Evolutionary conservation across 768 basidiomycete genomes (phyloP).

Genomic region (Tricholoma hemisulphureum): DNA sequence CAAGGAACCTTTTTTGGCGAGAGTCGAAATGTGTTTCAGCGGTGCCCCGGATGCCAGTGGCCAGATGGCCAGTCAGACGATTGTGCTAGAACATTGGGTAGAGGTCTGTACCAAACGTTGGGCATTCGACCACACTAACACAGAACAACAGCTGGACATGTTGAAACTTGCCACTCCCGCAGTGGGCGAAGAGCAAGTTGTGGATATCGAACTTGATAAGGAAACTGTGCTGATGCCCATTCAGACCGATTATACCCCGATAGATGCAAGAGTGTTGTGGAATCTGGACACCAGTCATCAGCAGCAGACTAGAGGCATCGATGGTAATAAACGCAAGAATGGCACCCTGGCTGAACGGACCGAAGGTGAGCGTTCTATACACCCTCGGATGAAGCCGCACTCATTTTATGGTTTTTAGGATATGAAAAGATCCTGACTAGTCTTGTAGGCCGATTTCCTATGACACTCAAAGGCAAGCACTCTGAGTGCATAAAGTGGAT

Average conservation of each 20-base stretch:
- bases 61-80: slow-evolving; percentile 28
- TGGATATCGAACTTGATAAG: slow-evolving; percentile 54
- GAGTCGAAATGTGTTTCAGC: slow-evolving; percentile 45
- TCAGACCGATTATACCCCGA: slow-evolving; percentile 28
- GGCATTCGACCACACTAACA: neutral
- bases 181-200: slow-evolving; percentile 48
- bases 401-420: slow-evolving; percentile 6
- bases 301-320: neutral
- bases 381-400: slow-evolving; percentile 5
- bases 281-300: slow-evolving; percentile 14
- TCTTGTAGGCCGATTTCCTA: slow-evolving; percentile 39
- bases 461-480: slow-evolving; percentile 40
- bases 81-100: slow-evolving; percentile 54
- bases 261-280: slow-evolving; percentile 41
- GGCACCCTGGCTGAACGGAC: neutral
- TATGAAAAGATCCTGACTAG: slow-evolving; percentile 30
- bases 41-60: slow-evolving; percentile 25
- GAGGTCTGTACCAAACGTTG: slow-evolving; percentile 36
- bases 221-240: slow-evolving; percentile 40
- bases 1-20: slow-evolving; percentile 44
- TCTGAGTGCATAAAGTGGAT: neutral
- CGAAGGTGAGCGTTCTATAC: slow-evolving; percentile 5
- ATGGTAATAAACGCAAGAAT: neutral
- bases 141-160: slow-evolving; percentile 39
- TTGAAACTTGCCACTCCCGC: slow-evolving; percentile 31